Percentiles rank a stretch among this genome's conserved stretches.
Evolutionary conservation across 2,329 filamentous ascomycete species (phyloP).

Genomic region (Malbranchea zuffiana): DNA sequence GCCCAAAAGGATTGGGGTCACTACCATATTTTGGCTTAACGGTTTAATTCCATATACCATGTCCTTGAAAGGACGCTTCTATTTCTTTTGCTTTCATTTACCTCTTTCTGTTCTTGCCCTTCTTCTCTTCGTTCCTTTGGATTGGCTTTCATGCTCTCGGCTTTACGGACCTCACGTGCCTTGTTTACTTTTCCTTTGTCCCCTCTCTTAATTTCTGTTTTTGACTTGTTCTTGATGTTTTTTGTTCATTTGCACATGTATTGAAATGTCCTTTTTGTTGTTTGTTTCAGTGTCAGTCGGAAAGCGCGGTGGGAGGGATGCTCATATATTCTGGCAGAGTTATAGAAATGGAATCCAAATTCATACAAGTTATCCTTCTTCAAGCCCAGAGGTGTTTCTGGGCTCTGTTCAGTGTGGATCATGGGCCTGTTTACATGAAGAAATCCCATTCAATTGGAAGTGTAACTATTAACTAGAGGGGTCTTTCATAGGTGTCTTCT

Average conservation of each 20-base stretch:
- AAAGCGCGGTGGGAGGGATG: slow-evolving; percentile 3
- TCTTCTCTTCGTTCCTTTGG: slow-evolving; percentile 6
- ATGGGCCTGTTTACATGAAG: too few relatives aligned
- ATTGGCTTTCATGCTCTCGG: slow-evolving; percentile 8
- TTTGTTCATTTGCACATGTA: slow-evolving; percentile 4
- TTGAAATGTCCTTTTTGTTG: slow-evolving; percentile 9
- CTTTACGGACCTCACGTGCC: slow-evolving; percentile 3
- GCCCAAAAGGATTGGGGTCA: slow-evolving; percentile 4
- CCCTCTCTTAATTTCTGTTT: neutral
- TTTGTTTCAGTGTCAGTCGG: slow-evolving; percentile 6
- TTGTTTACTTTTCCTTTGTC: neutral
- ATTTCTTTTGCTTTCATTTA: slow-evolving; percentile 20
- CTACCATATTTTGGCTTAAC: slow-evolving; percentile 6
- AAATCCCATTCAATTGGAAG: too few relatives aligned
- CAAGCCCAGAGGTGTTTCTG: too few relatives aligned
- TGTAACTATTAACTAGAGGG: too few relatives aligned
- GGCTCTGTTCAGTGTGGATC: too few relatives aligned
- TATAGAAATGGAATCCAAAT: slow-evolving; percentile 13
- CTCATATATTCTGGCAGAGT: slow-evolving; percentile 9
- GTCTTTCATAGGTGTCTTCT: too few relatives aligned
- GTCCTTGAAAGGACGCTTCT: slow-evolving; percentile 12
- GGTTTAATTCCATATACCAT: slow-evolving; percentile 8
- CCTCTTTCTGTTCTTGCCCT: slow-evolving; percentile 11
- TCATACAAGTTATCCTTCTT: neutral
- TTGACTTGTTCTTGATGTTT: slow-evolving; percentile 5